Percentiles rank a stretch among this genome's conserved stretches.
Conservation (phyloP, 2,329 filamentous ascomycete genomes). For the Microdochium trichocladiopsis region DNA sequence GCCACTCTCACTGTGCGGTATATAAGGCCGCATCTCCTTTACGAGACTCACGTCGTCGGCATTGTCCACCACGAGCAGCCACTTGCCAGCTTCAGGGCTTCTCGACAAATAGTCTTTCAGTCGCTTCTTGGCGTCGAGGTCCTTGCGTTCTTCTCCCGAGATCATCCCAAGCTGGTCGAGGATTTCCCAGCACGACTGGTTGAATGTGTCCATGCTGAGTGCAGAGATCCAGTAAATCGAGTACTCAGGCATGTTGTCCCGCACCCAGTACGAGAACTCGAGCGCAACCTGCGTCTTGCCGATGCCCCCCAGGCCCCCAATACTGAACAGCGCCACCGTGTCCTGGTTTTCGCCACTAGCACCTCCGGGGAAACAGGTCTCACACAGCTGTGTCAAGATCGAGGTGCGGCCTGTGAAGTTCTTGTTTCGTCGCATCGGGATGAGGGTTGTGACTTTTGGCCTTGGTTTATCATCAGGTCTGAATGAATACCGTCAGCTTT, state of each 20-base stretch:
- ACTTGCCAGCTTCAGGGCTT: slow-evolving; percentile 15
- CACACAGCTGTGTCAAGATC: background rate
- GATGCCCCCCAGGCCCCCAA: slow-evolving; percentile 24
- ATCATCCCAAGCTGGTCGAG: slow-evolving; percentile 17
- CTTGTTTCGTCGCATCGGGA: background rate
- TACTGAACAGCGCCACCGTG: slow-evolving; percentile 6
- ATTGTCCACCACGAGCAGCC: slow-evolving; percentile 38
- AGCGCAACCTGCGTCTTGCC: slow-evolving; percentile 32
- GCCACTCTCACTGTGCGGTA: slow-evolving; percentile 24
- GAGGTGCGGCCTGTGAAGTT: background rate
- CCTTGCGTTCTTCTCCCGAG: slow-evolving; percentile 19
- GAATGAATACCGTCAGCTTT: no score
- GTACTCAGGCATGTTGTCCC: slow-evolving; percentile 15
- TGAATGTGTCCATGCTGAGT: slow-evolving; percentile 16
- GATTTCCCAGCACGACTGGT: slow-evolving; percentile 25
- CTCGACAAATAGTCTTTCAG: slow-evolving; percentile 24
- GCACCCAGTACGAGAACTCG: slow-evolving; percentile 21
- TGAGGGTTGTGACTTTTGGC: background rate
- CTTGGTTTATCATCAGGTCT: background rate
- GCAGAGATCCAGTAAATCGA: slow-evolving; percentile 34
- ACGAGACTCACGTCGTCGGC: slow-evolving; percentile 28
- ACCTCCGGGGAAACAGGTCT: background rate
- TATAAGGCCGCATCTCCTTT: slow-evolving; percentile 17
- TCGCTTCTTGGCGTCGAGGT: slow-evolving; percentile 22
- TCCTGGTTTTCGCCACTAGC: background rate